Percentiles rank a stretch among this genome's conserved stretches.
Evolutionary conservation across 208 protist genomes (phyloP).

Genomic region (Crithidia expoeki): DNA sequence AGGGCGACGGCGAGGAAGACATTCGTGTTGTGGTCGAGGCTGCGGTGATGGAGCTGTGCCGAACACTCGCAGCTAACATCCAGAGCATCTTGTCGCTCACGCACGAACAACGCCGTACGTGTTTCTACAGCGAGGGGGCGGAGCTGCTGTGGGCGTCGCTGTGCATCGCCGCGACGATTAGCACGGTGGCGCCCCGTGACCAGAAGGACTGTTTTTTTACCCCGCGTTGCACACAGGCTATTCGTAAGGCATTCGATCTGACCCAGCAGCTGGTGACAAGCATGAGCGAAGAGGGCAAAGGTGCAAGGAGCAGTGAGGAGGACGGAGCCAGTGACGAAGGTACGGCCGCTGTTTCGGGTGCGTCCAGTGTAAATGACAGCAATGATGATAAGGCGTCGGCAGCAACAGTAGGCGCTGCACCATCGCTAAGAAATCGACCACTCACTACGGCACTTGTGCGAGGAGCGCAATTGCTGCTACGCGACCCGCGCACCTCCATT

Average conservation of each 20-base stretch:
- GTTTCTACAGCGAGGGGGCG: constrained; percentile 36
- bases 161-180: constrained; percentile 42
- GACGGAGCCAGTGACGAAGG: neutral
- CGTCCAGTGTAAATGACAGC: no score
- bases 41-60: constrained; percentile 38
- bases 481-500: constrained; percentile 35
- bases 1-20: constrained; percentile 59
- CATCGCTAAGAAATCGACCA: no score
- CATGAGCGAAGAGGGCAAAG: neutral
- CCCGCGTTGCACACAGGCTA: constrained; percentile 28
- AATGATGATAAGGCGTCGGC: no score
- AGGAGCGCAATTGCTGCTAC: constrained; percentile 30
- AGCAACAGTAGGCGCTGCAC: no score
- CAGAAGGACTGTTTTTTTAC: constrained; percentile 51
- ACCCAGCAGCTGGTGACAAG: constrained; percentile 15
- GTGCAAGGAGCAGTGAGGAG: neutral
- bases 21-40: constrained; percentile 49
- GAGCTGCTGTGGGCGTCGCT: constrained; percentile 61
- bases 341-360: neutral
- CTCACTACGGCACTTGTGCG: constrained; percentile 36
- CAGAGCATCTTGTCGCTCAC: constrained; percentile 35
- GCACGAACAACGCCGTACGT: constrained; percentile 17
- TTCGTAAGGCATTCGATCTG: constrained; percentile 12
- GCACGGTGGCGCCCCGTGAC: constrained; percentile 42
- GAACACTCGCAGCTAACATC: constrained; percentile 38